Base-by-base conservation (phyloP, 768 basidiomycete genomes). In the Chalciporus piperatus region DNA sequence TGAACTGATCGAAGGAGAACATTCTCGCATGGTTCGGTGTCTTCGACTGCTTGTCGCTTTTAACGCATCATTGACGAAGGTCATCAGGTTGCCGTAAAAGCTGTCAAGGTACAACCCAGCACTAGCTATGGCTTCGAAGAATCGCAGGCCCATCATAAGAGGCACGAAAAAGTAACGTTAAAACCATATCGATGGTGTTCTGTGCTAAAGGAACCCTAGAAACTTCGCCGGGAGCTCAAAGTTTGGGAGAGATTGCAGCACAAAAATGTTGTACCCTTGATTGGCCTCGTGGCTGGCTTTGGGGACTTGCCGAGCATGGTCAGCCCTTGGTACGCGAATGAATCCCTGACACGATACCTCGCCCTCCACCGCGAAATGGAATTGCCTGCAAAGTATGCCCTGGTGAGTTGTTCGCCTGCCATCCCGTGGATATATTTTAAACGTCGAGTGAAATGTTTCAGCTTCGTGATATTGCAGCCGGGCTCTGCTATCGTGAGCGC, bases 291-390 rank as follows among this genome's bases (percentile, higher is more conserved):
- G 16, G 52, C 49, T n/a, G 61, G 50, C 20, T 73, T 69, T 30
- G 70, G 72, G 27, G 62, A 57, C 6, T 54, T 58, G 30, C 50
- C 54, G 13, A 67, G 70, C 37, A 62, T 67, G 59, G 64, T 72
- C 38, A 71, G 62, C 50, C 70, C 71, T 5, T 71, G 71, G 70
- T 51, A 58, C 27, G 16, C 20, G 23, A 61, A 67, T 17, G 69
- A 67, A 16, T 62, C 61, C 17, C 44, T 71, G 14, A 47, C 50
- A 7, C 12, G 12, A 19, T 69, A 70, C 40, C 43, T 71, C n/a
- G 22, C 25, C 13, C 25, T 8, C 11, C 23, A 30, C 22, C 22
- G 22, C n/a, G 30, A 13, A 12, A 23, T 40, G 14, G 28, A 6
- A 9, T 17, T 39, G 7, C 19, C 22, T 5, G 2, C 14, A 35